phyloP scores from a whole-genome alignment of 2,329 filamentous ascomycete species.

The Ascochyta pisi region DNA sequence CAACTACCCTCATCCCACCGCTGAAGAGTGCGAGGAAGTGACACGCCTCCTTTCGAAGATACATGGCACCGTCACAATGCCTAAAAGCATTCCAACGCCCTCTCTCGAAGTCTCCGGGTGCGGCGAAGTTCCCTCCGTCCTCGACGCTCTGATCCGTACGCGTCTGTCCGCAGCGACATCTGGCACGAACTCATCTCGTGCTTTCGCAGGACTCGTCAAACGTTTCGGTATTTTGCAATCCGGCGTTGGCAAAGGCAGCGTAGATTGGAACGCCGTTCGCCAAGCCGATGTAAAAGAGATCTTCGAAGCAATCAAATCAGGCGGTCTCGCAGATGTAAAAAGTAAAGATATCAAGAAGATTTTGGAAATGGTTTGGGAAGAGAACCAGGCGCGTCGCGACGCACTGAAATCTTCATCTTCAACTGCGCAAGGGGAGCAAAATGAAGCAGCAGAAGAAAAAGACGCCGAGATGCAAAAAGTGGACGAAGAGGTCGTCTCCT shows the following conservation, averaged over 20 bases:
- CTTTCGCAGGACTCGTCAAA: slow-evolving; percentile 69
- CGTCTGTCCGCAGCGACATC: slow-evolving; percentile 68
- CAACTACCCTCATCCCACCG: slow-evolving; percentile 68
- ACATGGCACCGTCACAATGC: slow-evolving; percentile 70
- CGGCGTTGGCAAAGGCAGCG: slow-evolving; percentile 72
- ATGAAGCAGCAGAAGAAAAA: slow-evolving; percentile 60
- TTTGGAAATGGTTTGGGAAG: slow-evolving; percentile 73
- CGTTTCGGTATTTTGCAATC: slow-evolving; percentile 68
- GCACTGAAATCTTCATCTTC: slow-evolving; percentile 52
- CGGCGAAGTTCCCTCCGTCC: slow-evolving; percentile 69
- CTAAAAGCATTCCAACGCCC: slow-evolving; percentile 71
- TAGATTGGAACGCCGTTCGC: slow-evolving; percentile 77
- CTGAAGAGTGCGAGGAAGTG: slow-evolving; percentile 73
- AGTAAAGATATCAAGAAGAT: slow-evolving; percentile 76
- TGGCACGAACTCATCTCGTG: slow-evolving; percentile 66
- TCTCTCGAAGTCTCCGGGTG: slow-evolving; percentile 75
- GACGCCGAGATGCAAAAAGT: slow-evolving; percentile 64
- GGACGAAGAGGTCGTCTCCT: slow-evolving; percentile 67
- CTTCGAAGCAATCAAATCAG: slow-evolving; percentile 71
- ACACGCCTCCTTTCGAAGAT: slow-evolving; percentile 67
- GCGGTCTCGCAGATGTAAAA: slow-evolving; percentile 75
- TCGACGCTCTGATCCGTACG: slow-evolving; percentile 69
- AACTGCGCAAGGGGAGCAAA: slow-evolving; percentile 49
- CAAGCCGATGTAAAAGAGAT: slow-evolving; percentile 65
- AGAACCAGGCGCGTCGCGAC: slow-evolving; percentile 66